Conservation (phyloP, 176 grass and related monocot genomes). For the Zoysia japonica region DNA sequence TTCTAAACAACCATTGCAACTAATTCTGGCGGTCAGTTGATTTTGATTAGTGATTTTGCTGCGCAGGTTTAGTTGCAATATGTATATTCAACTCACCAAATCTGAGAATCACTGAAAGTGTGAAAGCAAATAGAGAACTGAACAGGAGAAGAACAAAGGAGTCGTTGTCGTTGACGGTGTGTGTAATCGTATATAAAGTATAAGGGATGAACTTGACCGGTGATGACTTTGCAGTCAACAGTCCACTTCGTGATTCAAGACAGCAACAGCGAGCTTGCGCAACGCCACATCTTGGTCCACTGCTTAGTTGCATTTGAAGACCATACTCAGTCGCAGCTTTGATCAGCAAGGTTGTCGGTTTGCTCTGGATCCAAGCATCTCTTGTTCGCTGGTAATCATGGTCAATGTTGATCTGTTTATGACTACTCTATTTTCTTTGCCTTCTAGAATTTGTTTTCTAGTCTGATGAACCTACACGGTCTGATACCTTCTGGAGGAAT, state of each 20-base stretch:
- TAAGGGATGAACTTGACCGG: not conserved
- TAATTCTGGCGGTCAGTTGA: not conserved
- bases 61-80: not conserved
- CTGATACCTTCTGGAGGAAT: too few relatives aligned
- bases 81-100: too few relatives aligned
- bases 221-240: not conserved
- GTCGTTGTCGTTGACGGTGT: not conserved
- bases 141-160: not conserved
- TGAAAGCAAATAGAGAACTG: not conserved
- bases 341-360: not conserved
- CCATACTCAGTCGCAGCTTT: too few relatives aligned
- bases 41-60: not conserved
- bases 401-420: not conserved
- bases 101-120: not conserved
- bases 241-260: not conserved
- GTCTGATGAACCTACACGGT: not conserved
- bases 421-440: not conserved
- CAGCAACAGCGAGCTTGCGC: not conserved
- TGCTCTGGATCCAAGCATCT: not conserved
- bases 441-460: not conserved
- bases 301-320: not conserved
- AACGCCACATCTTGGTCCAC: not conserved
- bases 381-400: not conserved
- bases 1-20: not conserved
- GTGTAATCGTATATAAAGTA: not conserved